Evolutionary conservation across 805 yeast species (phyloP).

Genomic region (Nakazawaea populi): DNA sequence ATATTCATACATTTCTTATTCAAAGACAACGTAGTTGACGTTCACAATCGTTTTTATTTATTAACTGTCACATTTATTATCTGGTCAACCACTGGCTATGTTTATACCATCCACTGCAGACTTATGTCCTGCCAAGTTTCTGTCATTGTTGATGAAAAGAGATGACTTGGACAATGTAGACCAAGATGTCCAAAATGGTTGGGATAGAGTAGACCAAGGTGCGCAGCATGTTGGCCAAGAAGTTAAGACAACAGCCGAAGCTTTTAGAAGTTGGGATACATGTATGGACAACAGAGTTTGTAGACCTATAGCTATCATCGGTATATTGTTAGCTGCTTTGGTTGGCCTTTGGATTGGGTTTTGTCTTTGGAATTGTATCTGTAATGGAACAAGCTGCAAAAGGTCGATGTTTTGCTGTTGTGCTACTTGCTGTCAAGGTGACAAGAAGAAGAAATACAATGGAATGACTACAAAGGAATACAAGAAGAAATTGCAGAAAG

Average conservation of each 20-base stretch:
- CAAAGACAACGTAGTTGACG: neutral
- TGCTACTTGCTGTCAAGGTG: constrained; percentile 19
- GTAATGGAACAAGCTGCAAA: constrained; percentile 51
- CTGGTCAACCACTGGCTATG: neutral
- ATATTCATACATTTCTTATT: neutral
- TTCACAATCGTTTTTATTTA: no score
- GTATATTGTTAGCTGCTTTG: constrained; percentile 53
- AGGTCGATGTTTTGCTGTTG: constrained; percentile 51
- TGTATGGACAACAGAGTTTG: constrained; percentile 77
- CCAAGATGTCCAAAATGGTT: neutral
- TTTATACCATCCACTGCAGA: neutral
- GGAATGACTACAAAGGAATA: neutral
- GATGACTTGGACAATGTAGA: neutral
- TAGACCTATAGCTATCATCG: constrained; percentile 71
- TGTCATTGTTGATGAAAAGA: constrained; percentile 5
- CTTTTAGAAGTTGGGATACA: constrained; percentile 62
- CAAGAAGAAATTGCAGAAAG: constrained; percentile 13
- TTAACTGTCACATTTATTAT: no score
- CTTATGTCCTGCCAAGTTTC: constrained; percentile 4
- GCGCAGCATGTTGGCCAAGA: neutral
- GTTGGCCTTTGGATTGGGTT: constrained; percentile 51
- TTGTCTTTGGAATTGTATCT: constrained; percentile 48
- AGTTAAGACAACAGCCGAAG: constrained; percentile 4
- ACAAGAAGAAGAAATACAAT: neutral
- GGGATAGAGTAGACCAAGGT: neutral